phyloP scores from a whole-genome alignment of 306 rosid species.

The Prunus fruticosa region DNA sequence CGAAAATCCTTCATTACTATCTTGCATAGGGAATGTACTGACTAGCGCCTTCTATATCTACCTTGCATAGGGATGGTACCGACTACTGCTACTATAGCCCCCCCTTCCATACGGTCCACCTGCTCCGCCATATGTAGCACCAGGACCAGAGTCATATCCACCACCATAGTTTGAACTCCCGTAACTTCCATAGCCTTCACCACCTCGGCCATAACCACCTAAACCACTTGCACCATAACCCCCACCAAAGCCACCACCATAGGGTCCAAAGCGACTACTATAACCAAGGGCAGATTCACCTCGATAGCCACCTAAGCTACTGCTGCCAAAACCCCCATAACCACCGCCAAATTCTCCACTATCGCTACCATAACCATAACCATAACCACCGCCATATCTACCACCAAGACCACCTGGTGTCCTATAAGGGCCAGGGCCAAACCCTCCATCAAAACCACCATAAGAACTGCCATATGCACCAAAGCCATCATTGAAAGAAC shows the following conservation, averaged over 20 bases:
- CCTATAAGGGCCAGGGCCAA: conserved; percentile 85
- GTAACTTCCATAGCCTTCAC: conserved; percentile 55
- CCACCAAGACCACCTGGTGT: conserved; percentile 66
- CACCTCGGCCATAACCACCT: conserved; percentile 65
- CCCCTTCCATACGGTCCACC: conserved; percentile 64
- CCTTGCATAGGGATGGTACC: conserved; percentile 60
- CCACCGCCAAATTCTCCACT: conserved; percentile 56
- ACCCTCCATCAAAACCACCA: conserved; percentile 72
- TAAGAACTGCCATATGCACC: conserved; percentile 81
- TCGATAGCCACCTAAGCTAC: conserved; percentile 66
- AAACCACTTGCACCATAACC: conserved; percentile 46
- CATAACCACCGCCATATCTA: conserved; percentile 64
- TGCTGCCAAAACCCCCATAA: conserved; percentile 51
- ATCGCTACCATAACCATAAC: conserved; percentile 53
- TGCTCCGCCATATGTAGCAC: conserved; percentile 57
- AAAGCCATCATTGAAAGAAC: conserved; percentile 78
- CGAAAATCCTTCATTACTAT: conserved; percentile 41
- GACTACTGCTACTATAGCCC: conserved; percentile 68
- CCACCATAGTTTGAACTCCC: conserved; percentile 54
- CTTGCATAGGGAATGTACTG: conserved; percentile 26
- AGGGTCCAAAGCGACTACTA: conserved; percentile 55
- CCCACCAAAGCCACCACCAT: conserved; percentile 54
- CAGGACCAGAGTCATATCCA: conserved; percentile 53
- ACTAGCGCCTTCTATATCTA: conserved; percentile 43
- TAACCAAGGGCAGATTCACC: conserved; percentile 59